These are phyloP conservation scores for Aspergillus eucalypticola DNA, from an alignment of 2,329 filamentous ascomycete species.

Conservation along the genomic window DNA sequence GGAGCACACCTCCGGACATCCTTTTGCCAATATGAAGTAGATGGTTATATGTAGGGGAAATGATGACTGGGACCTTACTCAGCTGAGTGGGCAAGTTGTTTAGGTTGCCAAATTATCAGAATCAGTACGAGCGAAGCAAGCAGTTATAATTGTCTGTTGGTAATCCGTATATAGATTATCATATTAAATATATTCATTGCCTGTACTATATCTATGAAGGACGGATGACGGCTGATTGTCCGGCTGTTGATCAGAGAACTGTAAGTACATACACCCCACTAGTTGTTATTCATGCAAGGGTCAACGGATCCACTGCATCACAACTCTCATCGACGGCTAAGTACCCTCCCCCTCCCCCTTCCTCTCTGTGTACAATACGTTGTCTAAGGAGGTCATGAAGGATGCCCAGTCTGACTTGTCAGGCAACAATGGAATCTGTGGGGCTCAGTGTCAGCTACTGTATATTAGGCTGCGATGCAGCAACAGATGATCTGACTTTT, in stretches of 20 bases:
- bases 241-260: background rate
- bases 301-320: background rate
- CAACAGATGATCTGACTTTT: constrained; percentile 13
- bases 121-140: no score
- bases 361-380: background rate
- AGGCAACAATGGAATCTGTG: constrained; percentile 11
- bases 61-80: no score
- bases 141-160: background rate
- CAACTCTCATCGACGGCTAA: background rate
- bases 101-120: no score
- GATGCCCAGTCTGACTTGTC: constrained; percentile 1
- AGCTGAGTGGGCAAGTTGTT: no score
- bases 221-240: background rate
- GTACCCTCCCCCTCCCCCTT: background rate
- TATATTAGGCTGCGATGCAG: constrained; percentile 1
- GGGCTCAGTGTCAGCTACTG: constrained; percentile 5
- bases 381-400: background rate
- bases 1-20: no score
- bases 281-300: background rate
- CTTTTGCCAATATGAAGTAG: no score
- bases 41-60: no score
- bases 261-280: background rate
- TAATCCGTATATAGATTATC: background rate
- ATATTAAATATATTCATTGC: background rate
- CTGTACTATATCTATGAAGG: background rate